phyloP scores from a whole-genome alignment of 306 rosid species.

The Trifolium dubium region DNA sequence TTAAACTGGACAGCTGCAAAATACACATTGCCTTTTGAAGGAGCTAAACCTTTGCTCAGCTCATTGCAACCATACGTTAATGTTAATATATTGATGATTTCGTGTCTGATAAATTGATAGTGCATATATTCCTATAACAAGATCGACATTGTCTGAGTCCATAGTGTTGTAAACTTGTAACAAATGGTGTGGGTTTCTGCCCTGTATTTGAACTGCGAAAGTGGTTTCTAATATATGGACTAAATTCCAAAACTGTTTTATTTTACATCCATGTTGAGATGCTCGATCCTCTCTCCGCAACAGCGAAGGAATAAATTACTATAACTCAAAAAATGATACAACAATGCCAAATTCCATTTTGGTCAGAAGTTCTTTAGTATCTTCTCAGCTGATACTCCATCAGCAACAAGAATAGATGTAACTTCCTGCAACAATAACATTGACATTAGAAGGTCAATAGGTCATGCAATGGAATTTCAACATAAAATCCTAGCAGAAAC shows the following conservation, averaged over 20 bases:
- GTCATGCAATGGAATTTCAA: constrained; percentile 15
- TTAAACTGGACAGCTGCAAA: background rate
- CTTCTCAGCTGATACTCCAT: constrained; percentile 82
- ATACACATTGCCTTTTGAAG: background rate
- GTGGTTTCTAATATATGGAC: constrained; percentile 35
- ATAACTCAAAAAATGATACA: constrained; percentile 54
- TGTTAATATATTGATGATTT: background rate
- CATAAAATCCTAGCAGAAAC: background rate
- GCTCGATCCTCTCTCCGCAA: constrained; percentile 50
- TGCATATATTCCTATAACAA: background rate
- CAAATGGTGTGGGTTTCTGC: background rate
- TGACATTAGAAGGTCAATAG: constrained; percentile 14
- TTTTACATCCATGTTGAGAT: constrained; percentile 57
- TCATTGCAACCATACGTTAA: background rate
- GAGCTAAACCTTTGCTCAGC: background rate
- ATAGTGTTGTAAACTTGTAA: no score
- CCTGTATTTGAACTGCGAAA: constrained; percentile 8
- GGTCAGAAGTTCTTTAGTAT: constrained; percentile 87
- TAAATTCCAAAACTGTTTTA: constrained; percentile 48
- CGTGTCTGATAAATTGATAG: background rate
- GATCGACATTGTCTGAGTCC: no score
- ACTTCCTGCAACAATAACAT: constrained; percentile 71
- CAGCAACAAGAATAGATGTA: constrained; percentile 80
- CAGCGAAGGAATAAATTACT: constrained; percentile 48
- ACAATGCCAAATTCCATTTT: constrained; percentile 44